Base-by-base conservation (phyloP, 768 basidiomycete genomes). In the Lactifluus echinatus region DNA sequence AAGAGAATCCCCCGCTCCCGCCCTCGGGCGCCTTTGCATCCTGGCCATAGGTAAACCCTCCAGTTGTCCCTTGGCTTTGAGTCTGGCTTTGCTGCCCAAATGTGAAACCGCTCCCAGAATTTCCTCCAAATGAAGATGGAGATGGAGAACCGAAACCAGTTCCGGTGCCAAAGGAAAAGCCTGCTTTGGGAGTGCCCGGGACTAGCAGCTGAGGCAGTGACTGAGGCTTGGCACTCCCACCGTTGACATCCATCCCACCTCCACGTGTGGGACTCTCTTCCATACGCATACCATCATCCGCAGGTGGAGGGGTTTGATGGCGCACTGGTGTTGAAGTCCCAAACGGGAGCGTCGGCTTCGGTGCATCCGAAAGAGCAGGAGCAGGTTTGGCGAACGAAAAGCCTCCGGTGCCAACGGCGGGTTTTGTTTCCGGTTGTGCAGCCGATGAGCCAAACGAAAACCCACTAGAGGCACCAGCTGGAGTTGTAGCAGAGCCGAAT, bases 231-330 rank as follows among this genome's bases (percentile, higher is more conserved):
- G 61, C 56, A 39, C 48, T 47, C 43, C 55, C 68, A 15, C 71
- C 71, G 58, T 76, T 79, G 23, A 71, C 61, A 47, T 79, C 78
- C 65, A 80, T 71, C 36, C 53, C 52, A 8, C 84, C 66, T 36
- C 52, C 57, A 14, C 66, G 76, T 2, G 79, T 81, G 1, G 88
- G 88, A 62, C 88, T 90, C 69, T 89, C 88, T 39, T 90, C 88
- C 88, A 90, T 90, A 55, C 71, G 79, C 62, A 85, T 79, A 57
- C 87, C 87, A 48, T 83, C 77, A 44, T 83, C 84, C 33, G 74
- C 73, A 55, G 75, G 80, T 2, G 87, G 87, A 10, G 86, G 85
- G 0, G 86, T 88, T 5, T 73, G 70, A n/a, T 85, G 75, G 21
- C 83, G 74, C 26, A 74, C 68, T 12, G 72, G 67, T 1, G 71